Base-by-base conservation (phyloP, 345 rosid species). In the Sonneratia caseolaris region DNA sequence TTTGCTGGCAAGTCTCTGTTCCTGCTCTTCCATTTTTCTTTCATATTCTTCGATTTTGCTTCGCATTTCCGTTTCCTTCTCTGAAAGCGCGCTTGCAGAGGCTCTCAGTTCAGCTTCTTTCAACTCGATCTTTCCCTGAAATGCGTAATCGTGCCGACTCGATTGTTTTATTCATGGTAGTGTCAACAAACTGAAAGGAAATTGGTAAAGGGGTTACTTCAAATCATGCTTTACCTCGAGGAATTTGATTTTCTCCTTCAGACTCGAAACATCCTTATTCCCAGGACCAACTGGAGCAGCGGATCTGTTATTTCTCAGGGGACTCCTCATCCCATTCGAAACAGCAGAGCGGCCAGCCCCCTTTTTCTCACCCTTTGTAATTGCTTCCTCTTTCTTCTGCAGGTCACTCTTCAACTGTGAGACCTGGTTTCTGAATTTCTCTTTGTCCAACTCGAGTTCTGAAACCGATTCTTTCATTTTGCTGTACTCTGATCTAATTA, bases 381-480 rank as follows among this genome's bases (percentile, higher is more conserved):
- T 24, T 22, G 57, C 72, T 0, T 76, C 79, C 42, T 71, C 75
- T 65, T 68, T 66, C 57, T 66, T 64, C 74, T 75, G 71, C 49
- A 70, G 53, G 56, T 75, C 73, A 65, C 55, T 32, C 59, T 75
- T 72, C 51, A 64, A 53, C 36, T 72, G 69, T 32, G 68, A 37
- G 12, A 70, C 71, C 71, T 70, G 79, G 57, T 72, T 76, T 51
- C 62, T 59, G 7, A 76, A 69, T 16, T 64, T 76, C 74, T 79
- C 79, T 51, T 79, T 79, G 61, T 76, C 77, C 0, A 42, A 16
- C 59, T 62, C 72, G 1, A 49, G 51, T 24, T 74, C 73, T 0
- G 45, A 12, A n/a, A 71, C n/a, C 16, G 75, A 73, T 13, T 47
- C 55, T 61, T 70, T 76, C 73, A 68, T 15, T 35, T 79, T 73